Evolutionary conservation across 257 asterid genomes (phyloP), one percentile per base, ranked within the genome.

Genomic region (Penstemon eatonii): DNA sequence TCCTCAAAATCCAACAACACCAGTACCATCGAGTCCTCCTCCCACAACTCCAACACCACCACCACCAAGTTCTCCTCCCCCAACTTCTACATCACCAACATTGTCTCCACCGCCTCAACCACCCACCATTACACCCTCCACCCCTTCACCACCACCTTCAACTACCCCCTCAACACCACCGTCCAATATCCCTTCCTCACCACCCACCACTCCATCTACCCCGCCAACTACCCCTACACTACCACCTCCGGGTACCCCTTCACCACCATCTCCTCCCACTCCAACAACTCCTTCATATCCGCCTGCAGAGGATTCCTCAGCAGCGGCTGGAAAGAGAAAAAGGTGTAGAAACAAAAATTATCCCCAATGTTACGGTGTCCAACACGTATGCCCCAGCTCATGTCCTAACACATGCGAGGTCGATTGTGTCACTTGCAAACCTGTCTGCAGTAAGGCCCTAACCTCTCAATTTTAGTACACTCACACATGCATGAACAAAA

Each of bases 391-490:
- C 69, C 88, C 91, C 5, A 37, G 60, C 54, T 36, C 83, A 6
- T 85, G 91, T 25, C 78, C 86, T 2, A 3, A 56, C 5, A 76
- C 82, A 3, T 85, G 91, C 50, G 66, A 78, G 66, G 75, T 85
- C 42, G 88, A 85, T 55, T 85, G 91, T 46, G 85, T 76, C 56
- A 60, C 82, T 4, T 83, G 91, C 84, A 85, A 81, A 75, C 85
- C 91, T 33, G 85, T 83, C 40, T 85, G 91, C 78, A 74, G 88
- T 85, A 83, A 75, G 88, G 33, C 67, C 11, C 3, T 43, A 45
- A 67, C 4, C 66, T 43, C 47, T n/a, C 44, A 19, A 9, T 49
- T 9, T 4, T 49, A 12, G 7, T 4, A 49, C 36, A 18, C 19
- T 15, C 39, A 38, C 38, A 41, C 4, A 41, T 2, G 7, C 38